Evolutionary conservation across 2,329 filamentous ascomycete genomes (phyloP).

Genomic region (Phaeosphaeria sp.): DNA sequence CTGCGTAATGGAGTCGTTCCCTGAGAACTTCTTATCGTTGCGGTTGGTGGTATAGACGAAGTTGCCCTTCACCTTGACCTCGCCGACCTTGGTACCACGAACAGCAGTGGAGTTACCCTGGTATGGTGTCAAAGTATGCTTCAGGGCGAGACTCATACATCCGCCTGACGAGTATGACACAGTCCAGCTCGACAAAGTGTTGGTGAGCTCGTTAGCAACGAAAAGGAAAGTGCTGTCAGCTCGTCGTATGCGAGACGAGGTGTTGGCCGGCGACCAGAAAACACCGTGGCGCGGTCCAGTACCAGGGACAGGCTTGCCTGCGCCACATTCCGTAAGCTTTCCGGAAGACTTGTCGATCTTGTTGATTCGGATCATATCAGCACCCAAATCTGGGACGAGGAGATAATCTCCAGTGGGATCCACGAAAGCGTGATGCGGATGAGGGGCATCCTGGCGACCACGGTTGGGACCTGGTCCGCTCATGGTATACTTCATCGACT

Average conservation of each 20-base stretch:
- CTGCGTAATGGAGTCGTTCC: slow-evolving; percentile 42
- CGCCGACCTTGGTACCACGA: slow-evolving; percentile 38
- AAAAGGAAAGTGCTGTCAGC: slow-evolving; percentile 35
- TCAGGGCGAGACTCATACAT: slow-evolving; percentile 39
- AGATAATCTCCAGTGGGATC: slow-evolving; percentile 60
- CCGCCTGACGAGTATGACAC: slow-evolving; percentile 37
- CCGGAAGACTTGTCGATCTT: slow-evolving; percentile 56
- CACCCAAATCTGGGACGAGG: slow-evolving; percentile 61
- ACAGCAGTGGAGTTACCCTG: slow-evolving; percentile 36
- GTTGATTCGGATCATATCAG: slow-evolving; percentile 63
- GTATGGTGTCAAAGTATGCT: slow-evolving; percentile 43
- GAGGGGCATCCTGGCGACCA: slow-evolving; percentile 61
- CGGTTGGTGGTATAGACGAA: slow-evolving; percentile 45
- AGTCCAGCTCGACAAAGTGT: slow-evolving; percentile 39
- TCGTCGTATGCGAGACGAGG: slow-evolving; percentile 25
- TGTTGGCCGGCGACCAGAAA: slow-evolving; percentile 53
- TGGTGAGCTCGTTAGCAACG: slow-evolving; percentile 43
- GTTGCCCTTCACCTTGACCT: slow-evolving; percentile 41
- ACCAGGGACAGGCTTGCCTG: slow-evolving; percentile 53
- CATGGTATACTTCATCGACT: slow-evolving; percentile 40
- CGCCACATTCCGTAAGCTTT: slow-evolving; percentile 54
- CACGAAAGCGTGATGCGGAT: slow-evolving; percentile 60
- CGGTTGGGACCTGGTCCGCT: slow-evolving; percentile 51
- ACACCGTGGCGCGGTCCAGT: slow-evolving; percentile 62
- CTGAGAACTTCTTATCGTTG: slow-evolving; percentile 46